These are phyloP conservation scores for Debaryomycetaceae sp. DNA, from an alignment of 1,139 yeast species.

Conservation along the genomic window DNA sequence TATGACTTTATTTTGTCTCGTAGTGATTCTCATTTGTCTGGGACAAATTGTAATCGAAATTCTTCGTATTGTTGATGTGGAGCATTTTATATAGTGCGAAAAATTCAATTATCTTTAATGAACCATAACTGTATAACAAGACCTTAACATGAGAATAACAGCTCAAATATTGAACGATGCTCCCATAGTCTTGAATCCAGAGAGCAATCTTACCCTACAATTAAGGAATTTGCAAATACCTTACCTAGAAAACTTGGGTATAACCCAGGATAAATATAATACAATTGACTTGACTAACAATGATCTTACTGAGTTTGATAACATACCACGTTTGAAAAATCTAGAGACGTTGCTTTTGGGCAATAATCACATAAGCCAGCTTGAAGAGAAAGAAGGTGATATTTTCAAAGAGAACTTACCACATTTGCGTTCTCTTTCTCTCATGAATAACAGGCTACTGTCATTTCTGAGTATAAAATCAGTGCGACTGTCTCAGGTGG, in stretches of 20 bases:
- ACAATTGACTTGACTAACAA: conserved; percentile 70
- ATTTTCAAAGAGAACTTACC: conserved; percentile 31
- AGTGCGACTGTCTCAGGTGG: conserved; percentile 31
- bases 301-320: conserved; percentile 51
- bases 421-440: conserved; percentile 45
- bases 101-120: not conserved
- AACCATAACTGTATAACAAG: not conserved
- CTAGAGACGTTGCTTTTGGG: conserved; percentile 54
- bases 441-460: conserved; percentile 50
- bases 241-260: conserved; percentile 33
- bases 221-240: conserved; percentile 34
- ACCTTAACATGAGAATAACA: conserved; percentile 34
- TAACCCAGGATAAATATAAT: conserved; percentile 36
- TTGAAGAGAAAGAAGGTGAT: conserved; percentile 16
- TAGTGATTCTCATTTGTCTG: not conserved
- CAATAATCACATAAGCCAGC: conserved; percentile 49
- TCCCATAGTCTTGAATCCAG: conserved; percentile 34
- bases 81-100: not conserved
- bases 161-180: conserved; percentile 30
- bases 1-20: not conserved
- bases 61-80: not conserved
- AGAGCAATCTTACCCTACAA: conserved; percentile 32
- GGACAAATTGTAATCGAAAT: not conserved
- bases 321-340: conserved; percentile 46
- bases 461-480: conserved; percentile 38